Percentiles rank a stretch among this genome's conserved stretches.
Conservation (phyloP, 1,284 basidiomycete genomes). For the Chalciporus piperatoides region DNA sequence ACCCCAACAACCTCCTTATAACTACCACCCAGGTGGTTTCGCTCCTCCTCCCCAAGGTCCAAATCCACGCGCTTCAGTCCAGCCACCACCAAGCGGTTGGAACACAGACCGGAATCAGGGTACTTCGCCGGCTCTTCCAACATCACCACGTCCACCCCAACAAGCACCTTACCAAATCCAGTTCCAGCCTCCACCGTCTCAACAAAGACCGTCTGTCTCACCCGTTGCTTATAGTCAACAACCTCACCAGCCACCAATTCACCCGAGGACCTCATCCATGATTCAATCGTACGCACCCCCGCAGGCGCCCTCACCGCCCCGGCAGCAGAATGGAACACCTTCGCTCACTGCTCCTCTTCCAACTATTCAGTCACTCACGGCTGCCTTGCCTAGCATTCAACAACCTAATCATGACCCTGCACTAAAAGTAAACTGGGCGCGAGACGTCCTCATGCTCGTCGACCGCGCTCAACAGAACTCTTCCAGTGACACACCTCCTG, state of each 20-base stretch:
- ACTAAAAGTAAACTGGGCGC: conserved; percentile 69
- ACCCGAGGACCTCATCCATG: conserved; percentile 15
- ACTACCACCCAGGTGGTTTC: conserved; percentile 15
- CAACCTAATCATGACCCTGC: conserved; percentile 51
- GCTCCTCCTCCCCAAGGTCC: conserved; percentile 2
- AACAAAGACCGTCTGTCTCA: conserved; percentile 23
- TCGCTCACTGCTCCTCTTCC: conserved; percentile 65
- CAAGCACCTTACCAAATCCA: conserved; percentile 19
- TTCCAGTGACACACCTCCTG: conserved; percentile 41
- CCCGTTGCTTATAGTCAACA: conserved; percentile 15
- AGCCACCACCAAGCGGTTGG: conserved; percentile 13
- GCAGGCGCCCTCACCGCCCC: conserved; percentile 28
- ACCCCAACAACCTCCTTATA: conserved; percentile 16
- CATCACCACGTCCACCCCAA: conserved; percentile 24
- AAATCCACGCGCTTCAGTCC: conserved; percentile 17
- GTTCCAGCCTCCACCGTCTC: conserved; percentile 21
- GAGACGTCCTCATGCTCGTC: conserved; percentile 77
- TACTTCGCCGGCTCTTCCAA: conserved; percentile 19
- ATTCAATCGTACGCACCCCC: conserved; percentile 25
- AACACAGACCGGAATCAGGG: conserved; percentile 9
- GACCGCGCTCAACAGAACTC: conserved; percentile 51
- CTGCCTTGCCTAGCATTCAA: conserved; percentile 46
- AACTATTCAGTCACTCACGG: conserved; percentile 49
- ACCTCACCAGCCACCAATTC: conserved; percentile 21
- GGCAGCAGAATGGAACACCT: conserved; percentile 33